Conservation (phyloP, 495 filamentous ascomycete genomes). For the Extremus antarcticus region DNA sequence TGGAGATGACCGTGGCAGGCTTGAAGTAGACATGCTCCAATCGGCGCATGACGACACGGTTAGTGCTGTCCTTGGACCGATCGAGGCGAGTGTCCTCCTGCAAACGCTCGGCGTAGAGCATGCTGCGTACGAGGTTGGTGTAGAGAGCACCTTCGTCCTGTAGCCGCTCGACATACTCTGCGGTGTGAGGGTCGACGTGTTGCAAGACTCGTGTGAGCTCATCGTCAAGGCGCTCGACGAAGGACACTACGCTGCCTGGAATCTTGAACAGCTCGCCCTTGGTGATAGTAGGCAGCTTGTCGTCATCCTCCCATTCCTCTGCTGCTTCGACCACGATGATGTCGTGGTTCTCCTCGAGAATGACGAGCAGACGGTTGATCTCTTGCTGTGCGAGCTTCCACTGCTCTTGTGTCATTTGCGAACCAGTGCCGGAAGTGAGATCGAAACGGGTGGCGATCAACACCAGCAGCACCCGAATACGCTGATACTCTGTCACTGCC, state of each 20-base stretch:
- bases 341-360: conserved; percentile 66
- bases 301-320: conserved; percentile 98
- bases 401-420: conserved; percentile 88
- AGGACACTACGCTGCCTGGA: conserved; percentile 87
- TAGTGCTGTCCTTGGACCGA: conserved; percentile 66
- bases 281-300: conserved; percentile 67
- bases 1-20: conserved; percentile 84
- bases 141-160: conserved; percentile 88
- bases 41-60: conserved; percentile 84
- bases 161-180: conserved; percentile 93
- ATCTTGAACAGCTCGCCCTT: conserved; percentile 70
- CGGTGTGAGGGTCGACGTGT: conserved; percentile 94
- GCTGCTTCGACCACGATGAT: conserved; percentile 80
- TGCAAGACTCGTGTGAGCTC: conserved; percentile 93
- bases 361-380: conserved; percentile 60
- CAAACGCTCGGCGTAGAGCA: conserved; percentile 78
- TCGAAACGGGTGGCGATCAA: conserved; percentile 93
- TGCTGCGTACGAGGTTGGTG: conserved; percentile 72
- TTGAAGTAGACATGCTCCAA: conserved; percentile 99
- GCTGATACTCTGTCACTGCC: conserved; percentile 80
- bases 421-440: conserved; percentile 67
- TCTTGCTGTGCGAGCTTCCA: conserved; percentile 93
- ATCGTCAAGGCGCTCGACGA: conserved; percentile 90
- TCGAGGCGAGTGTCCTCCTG: conserved; percentile 60
- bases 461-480: conserved; percentile 82